Percentiles rank a stretch among this genome's conserved stretches.
These are phyloP conservation scores for Vitellaria paradoxa DNA, from an alignment of 179 eudicot genomes.

Conservation along the genomic window DNA sequence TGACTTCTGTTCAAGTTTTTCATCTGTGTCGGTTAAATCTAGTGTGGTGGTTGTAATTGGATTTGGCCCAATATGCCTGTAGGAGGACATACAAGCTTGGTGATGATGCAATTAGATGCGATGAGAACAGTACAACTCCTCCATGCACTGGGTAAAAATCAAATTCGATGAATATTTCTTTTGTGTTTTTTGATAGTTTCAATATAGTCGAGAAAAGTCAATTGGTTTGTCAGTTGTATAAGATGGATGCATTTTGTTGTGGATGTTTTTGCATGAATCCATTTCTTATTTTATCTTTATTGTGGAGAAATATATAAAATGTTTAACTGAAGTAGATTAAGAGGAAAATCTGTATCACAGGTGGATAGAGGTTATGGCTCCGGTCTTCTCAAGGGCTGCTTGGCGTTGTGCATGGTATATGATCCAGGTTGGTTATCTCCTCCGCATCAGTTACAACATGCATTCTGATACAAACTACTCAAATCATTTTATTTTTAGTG, in stretches of 20 bases:
- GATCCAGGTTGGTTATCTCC: constrained; percentile 65
- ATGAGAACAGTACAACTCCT: constrained; percentile 60
- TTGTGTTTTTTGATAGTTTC: background rate
- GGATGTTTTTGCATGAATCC: background rate
- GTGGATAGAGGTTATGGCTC: constrained; percentile 99
- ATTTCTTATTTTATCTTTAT: background rate
- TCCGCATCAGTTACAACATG: background rate
- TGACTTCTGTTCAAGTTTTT: background rate
- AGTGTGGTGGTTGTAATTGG: background rate
- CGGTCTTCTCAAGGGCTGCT: constrained; percentile 84
- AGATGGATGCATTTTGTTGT: background rate
- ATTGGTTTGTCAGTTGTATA: background rate
- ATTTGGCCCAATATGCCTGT: constrained; percentile 13
- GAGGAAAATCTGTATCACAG: constrained; percentile 30
- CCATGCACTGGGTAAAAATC: constrained; percentile 88
- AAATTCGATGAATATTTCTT: background rate
- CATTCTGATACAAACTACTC: background rate
- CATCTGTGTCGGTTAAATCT: background rate
- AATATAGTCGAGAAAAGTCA: background rate
- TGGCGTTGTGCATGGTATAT: constrained; percentile 97
- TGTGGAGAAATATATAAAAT: background rate
- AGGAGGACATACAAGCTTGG: constrained; percentile 77
- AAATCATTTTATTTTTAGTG: background rate
- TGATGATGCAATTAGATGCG: constrained; percentile 38
- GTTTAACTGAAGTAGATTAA: background rate